Evolutionary conservation across 176 grass and related monocot species (phyloP), one percentile per base, ranked within the genome.

Genomic region (Triticum dicoccoides): DNA sequence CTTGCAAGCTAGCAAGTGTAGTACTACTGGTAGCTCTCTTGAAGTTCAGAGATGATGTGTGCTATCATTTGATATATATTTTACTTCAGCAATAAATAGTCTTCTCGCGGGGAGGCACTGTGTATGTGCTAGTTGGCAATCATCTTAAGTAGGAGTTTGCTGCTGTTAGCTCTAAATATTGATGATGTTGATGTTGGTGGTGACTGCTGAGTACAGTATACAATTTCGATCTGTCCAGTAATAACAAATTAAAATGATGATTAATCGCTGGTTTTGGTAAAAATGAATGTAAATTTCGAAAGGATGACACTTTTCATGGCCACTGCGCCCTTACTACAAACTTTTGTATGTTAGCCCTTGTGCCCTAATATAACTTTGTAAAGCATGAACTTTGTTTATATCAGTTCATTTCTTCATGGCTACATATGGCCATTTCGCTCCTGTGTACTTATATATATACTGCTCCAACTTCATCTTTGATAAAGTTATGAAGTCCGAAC

Each of bases 1-100:
- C 73, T 88, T 34, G 81, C 81, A 77, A 84, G 11, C 76, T 81
- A 69, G 81, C 67, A 62, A 82, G 33, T 78, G 59, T 59, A 59
- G 54, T 59, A 59, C 12, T 52, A 59, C 12, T 52, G 47, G 68
- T 12, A 45, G 72, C 64, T 85, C 27, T 76, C 29, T 63, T 73
- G 5, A 80, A 84, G 41, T 76, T 74, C 69, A 63, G 76, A 76
- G 23, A 49, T 29, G 72, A 27, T 63, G 81, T 77, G 49, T 76
- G 49, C 8, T 80, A 66, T 73, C 68, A 25, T 75, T 83, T 77
- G 34, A 32, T 17, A 58, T 54, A 38, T 54, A 15, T 38, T 44
- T 59, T 65, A 34, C 51, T 65, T 72, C 30, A 65, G 29, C 47
- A 81, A 8, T 49, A 21, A 5, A 9, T 51, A 32, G 38, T 54